A percentile compares a stretch with the other conserved stretches of the same genome.
Conservation (phyloP, 371 early-diverging fungal genomes). For the Cokeromyces recurvatus region DNA sequence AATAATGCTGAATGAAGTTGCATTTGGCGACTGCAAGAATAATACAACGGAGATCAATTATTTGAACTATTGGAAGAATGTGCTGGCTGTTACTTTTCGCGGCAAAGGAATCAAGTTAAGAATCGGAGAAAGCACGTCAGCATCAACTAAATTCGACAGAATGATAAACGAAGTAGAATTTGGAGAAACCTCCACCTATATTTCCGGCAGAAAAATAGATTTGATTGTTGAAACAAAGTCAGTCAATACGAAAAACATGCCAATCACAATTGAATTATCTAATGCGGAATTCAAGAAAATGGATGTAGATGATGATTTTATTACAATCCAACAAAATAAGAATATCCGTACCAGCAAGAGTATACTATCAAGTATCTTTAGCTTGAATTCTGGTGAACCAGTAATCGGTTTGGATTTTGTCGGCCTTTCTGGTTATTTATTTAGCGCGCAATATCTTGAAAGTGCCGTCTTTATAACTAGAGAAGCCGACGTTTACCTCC, state of each 20-base stretch:
- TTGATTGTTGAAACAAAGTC: constrained; percentile 1
- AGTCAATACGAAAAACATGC: constrained; percentile 3
- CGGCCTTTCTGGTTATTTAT: constrained; percentile 6
- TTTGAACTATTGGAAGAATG: background rate
- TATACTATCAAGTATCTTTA: constrained; percentile 2
- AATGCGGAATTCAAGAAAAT: constrained; percentile 6
- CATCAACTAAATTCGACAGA: constrained; percentile 4
- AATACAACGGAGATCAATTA: background rate
- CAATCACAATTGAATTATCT: constrained; percentile 4
- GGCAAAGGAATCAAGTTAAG: constrained; percentile 1
- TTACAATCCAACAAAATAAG: constrained; percentile 4
- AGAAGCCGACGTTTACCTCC: constrained; percentile 2
- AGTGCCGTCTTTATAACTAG: constrained; percentile 1
- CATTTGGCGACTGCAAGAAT: constrained; percentile 1
- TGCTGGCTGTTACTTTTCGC: background rate
- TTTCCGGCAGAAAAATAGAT: constrained; percentile 1
- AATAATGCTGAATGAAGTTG: constrained; percentile 1
- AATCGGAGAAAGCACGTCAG: constrained; percentile 3
- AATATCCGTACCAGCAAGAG: constrained; percentile 7
- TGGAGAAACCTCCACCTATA: background rate
- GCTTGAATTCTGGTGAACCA: constrained; percentile 1
- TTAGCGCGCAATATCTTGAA: constrained; percentile 1
- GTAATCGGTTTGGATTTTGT: constrained; percentile 8
- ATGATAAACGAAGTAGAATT: background rate
- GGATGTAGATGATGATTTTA: constrained; percentile 4